Evolutionary conservation across 768 basidiomycete genomes (phyloP).

Genomic region (Hortiboletus flavorubellus): DNA sequence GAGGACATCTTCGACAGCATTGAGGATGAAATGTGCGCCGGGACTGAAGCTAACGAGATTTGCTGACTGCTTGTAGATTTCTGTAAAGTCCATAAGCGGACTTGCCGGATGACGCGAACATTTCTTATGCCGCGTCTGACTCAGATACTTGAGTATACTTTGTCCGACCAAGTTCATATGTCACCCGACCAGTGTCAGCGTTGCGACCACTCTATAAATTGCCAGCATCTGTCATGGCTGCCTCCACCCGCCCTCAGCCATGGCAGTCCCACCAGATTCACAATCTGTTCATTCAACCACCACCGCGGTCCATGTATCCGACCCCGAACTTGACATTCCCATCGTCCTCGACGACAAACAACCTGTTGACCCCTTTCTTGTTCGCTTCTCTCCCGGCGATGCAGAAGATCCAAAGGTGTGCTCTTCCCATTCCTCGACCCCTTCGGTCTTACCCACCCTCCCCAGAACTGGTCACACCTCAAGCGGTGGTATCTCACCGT

Average conservation of each 20-base stretch:
- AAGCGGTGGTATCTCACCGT: conserved; percentile 53
- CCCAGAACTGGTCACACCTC: conserved; percentile 47
- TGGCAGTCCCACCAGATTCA: conserved; percentile 14
- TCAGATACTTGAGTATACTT: too few species aligned
- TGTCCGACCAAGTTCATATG: not conserved
- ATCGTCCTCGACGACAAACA: conserved; percentile 11
- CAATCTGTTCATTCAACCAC: conserved; percentile 11
- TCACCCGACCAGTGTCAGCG: conserved; percentile 17
- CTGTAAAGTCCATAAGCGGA: conserved; percentile 74
- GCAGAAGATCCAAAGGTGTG: conserved; percentile 45
- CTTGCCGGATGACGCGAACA: conserved; percentile 1
- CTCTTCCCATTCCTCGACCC: not conserved
- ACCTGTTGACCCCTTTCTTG: conserved; percentile 27
- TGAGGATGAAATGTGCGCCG: conserved; percentile 83
- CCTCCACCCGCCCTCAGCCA: not conserved
- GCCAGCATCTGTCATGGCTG: not conserved
- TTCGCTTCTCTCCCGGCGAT: conserved; percentile 36
- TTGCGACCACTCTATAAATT: conserved; percentile 18
- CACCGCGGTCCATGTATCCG: conserved; percentile 13
- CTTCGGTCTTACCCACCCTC: not conserved
- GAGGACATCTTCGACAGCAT: conserved; percentile 72
- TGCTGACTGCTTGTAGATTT: conserved; percentile 72
- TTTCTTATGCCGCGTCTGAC: not conserved
- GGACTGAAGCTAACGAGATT: conserved; percentile 80
- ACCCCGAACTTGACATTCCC: conserved; percentile 12